Evolutionary conservation across 1,139 yeast species (phyloP).

Genomic region (Yamadazyma diospyri): DNA sequence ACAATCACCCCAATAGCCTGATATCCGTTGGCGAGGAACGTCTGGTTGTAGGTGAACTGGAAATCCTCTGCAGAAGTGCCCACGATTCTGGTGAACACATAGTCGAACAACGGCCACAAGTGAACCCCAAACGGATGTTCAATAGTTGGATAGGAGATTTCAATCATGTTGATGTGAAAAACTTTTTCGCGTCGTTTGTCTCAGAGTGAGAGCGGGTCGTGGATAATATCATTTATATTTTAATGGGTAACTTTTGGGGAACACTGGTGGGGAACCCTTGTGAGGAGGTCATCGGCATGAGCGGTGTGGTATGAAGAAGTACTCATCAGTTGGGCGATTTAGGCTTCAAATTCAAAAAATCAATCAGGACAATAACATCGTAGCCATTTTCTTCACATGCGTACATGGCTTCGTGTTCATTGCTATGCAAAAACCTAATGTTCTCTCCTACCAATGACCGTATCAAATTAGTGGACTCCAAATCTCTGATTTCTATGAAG

Average conservation of each 20-base stretch:
- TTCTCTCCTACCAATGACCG: constrained; percentile 94
- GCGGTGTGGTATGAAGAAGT: neutral
- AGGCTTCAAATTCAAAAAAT: constrained; percentile 61
- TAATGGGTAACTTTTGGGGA: too few relatives aligned
- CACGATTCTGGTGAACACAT: constrained; percentile 43
- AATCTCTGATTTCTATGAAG: constrained; percentile 89
- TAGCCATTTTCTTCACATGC: constrained; percentile 90
- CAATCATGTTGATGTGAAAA: constrained; percentile 4
- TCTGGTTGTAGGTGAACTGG: constrained; percentile 60
- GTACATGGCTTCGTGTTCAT: constrained; percentile 90
- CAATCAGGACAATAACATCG: constrained; percentile 88
- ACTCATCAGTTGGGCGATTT: constrained; percentile 13
- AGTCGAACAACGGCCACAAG: constrained; percentile 84
- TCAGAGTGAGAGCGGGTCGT: neutral
- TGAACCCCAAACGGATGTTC: constrained; percentile 87
- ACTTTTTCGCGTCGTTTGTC: constrained; percentile 3
- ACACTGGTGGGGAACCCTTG: too few relatives aligned
- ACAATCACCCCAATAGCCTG: constrained; percentile 64
- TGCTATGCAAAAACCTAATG: constrained; percentile 81
- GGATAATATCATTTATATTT: too few relatives aligned
- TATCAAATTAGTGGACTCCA: constrained; percentile 79
- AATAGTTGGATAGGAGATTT: constrained; percentile 48
- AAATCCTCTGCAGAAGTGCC: constrained; percentile 76
- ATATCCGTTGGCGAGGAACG: constrained; percentile 65
- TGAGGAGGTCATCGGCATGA: too few relatives aligned